Evolutionary conservation across 2,329 filamentous ascomycete genomes (phyloP).

Genomic region (Penicillium sp.): DNA sequence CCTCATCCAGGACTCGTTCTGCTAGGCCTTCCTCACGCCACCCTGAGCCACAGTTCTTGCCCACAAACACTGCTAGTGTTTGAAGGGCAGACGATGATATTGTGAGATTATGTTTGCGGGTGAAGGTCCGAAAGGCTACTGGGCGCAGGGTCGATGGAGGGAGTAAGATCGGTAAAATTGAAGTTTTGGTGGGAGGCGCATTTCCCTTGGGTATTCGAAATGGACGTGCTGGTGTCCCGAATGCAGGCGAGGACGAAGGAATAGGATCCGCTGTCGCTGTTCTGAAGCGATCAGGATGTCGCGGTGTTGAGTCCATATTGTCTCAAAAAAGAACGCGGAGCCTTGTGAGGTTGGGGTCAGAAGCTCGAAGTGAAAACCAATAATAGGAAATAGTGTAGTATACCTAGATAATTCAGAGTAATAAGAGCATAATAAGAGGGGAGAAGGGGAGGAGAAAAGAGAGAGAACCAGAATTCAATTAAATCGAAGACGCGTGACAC

Average conservation of each 20-base stretch:
- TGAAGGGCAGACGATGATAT: slow-evolving; percentile 79
- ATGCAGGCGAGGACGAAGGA: slow-evolving; percentile 81
- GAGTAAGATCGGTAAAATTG: slow-evolving; percentile 78
- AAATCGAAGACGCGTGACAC: slow-evolving; percentile 8
- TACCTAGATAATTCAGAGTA: background rate
- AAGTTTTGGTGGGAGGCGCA: slow-evolving; percentile 47
- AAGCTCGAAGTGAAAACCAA: background rate
- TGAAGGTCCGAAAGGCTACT: slow-evolving; percentile 88
- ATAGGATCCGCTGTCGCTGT: slow-evolving; percentile 47
- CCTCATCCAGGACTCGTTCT: slow-evolving; percentile 84
- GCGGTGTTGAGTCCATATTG: slow-evolving; percentile 19
- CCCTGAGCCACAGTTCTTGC: slow-evolving; percentile 84
- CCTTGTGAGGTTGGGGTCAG: background rate
- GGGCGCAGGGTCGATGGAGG: slow-evolving; percentile 79
- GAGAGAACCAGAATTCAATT: slow-evolving; percentile 2
- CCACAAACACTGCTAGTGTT: slow-evolving; percentile 78
- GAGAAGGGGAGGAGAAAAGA: background rate
- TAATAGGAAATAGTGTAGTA: background rate
- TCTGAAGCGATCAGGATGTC: slow-evolving; percentile 19
- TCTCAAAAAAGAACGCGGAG: background rate
- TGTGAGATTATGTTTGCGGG: slow-evolving; percentile 92
- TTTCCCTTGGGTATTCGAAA: slow-evolving; percentile 42
- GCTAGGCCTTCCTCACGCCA: slow-evolving; percentile 93
- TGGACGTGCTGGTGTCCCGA: slow-evolving; percentile 76
- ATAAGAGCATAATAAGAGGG: background rate